These are phyloP conservation scores for Camellia lanceoleosa DNA, from an alignment of 148 eudicot species.

Conservation along the genomic window DNA sequence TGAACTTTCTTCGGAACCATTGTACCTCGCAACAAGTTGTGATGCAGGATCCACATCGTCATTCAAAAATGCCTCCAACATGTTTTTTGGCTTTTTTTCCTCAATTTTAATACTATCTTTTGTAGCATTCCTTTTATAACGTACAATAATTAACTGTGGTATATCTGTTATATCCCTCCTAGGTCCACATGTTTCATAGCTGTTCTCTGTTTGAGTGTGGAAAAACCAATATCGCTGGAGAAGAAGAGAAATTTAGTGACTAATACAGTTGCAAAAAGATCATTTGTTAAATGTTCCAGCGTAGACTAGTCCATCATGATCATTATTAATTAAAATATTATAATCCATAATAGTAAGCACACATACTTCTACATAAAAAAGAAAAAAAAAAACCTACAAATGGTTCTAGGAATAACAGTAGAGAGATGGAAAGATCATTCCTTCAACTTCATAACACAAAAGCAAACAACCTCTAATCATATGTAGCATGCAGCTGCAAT, in stretches of 20 bases:
- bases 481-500: too few relatives aligned
- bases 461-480: too few relatives aligned
- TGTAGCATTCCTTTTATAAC: conserved; percentile 72
- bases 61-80: conserved; percentile 44
- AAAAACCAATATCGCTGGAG: conserved; percentile 74
- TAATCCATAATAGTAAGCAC: neutral
- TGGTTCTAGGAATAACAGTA: too few relatives aligned
- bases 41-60: conserved; percentile 80
- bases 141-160: conserved; percentile 70
- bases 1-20: conserved; percentile 65
- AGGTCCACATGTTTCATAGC: conserved; percentile 86
- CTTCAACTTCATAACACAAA: too few relatives aligned
- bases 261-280: neutral
- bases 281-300: neutral
- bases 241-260: conserved; percentile 4
- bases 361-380: too few relatives aligned
- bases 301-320: neutral
- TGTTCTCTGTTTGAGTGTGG: conserved; percentile 62
- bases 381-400: too few relatives aligned
- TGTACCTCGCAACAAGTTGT: conserved; percentile 80
- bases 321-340: neutral
- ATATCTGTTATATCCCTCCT: conserved; percentile 61
- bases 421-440: too few relatives aligned
- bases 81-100: conserved; percentile 37
- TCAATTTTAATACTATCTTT: conserved; percentile 37